A percentile compares a stretch with the other conserved stretches of the same genome.
These are phyloP conservation scores for Geosmithia morbida DNA, from an alignment of 2,329 filamentous ascomycete species.

Conservation along the genomic window DNA sequence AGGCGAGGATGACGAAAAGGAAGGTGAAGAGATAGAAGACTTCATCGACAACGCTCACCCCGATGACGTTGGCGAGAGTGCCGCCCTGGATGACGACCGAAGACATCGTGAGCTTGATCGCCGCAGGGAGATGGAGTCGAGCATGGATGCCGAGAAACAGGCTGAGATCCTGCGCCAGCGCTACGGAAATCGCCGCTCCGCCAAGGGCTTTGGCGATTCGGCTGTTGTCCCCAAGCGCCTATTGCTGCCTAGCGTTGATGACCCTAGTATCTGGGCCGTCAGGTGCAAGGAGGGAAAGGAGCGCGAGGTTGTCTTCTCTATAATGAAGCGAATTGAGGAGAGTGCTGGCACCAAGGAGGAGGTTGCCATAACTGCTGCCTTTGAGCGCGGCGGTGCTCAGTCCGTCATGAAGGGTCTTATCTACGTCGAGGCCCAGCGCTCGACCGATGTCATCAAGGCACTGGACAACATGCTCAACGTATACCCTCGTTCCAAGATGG, in stretches of 20 bases:
- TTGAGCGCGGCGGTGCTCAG: slow-evolving; percentile 69
- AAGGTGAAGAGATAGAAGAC: slow-evolving; percentile 67
- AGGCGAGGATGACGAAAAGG: slow-evolving; percentile 77
- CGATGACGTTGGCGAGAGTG: slow-evolving; percentile 72
- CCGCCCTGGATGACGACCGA: slow-evolving; percentile 74
- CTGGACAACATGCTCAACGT: slow-evolving; percentile 78
- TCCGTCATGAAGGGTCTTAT: slow-evolving; percentile 85
- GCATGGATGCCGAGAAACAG: slow-evolving; percentile 86
- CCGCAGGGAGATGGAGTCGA: slow-evolving; percentile 72
- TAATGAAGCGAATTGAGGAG: slow-evolving; percentile 83
- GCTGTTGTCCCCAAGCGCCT: slow-evolving; percentile 73
- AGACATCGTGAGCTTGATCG: slow-evolving; percentile 90
- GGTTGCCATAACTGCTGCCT: slow-evolving; percentile 74
- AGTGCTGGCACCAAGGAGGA: slow-evolving; percentile 64
- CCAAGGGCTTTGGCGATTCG: slow-evolving; percentile 51
- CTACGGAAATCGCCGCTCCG: slow-evolving; percentile 66
- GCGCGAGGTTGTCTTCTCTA: slow-evolving; percentile 72
- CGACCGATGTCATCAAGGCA: slow-evolving; percentile 72
- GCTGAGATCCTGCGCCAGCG: slow-evolving; percentile 75
- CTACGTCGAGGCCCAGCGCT: slow-evolving; percentile 82
- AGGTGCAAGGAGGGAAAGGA: slow-evolving; percentile 93
- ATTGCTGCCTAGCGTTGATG: slow-evolving; percentile 81
- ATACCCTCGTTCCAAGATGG: slow-evolving; percentile 75
- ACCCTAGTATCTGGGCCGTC: slow-evolving; percentile 91
- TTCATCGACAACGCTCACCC: slow-evolving; percentile 84